phyloP scores from a whole-genome alignment of 2,329 filamentous ascomycete genomes.

The Leptographium radiaticola region DNA sequence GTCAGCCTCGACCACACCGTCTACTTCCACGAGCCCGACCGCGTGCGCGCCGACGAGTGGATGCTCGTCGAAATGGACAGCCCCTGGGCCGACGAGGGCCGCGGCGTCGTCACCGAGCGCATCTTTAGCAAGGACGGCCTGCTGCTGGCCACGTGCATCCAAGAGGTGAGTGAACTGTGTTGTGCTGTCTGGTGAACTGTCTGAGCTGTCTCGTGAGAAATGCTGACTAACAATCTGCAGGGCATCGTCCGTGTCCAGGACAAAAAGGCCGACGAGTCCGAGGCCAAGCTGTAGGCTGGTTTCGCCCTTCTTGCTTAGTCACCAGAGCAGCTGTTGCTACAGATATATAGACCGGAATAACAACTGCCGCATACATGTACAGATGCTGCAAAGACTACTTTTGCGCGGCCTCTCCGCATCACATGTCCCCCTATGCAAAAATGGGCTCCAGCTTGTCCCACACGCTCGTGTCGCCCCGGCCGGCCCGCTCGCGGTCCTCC shows the following conservation, averaged over 20 bases:
- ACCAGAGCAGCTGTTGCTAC: no score
- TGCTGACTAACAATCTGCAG: background rate
- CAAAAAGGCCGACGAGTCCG: background rate
- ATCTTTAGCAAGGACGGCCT: conserved; percentile 60
- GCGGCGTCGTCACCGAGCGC: conserved; percentile 62
- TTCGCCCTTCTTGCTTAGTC: no score
- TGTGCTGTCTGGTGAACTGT: no score
- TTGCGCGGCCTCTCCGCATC: no score
- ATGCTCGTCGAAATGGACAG: conserved; percentile 70
- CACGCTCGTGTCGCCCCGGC: conserved; percentile 39
- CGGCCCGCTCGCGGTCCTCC: conserved; percentile 56
- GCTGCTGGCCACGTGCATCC: conserved; percentile 65
- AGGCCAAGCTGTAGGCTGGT: conserved; percentile 2
- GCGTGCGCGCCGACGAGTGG: conserved; percentile 56
- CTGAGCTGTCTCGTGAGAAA: no score
- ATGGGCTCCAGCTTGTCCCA: conserved; percentile 71
- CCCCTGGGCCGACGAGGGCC: conserved; percentile 66
- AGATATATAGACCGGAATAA: no score
- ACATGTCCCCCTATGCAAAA: conserved; percentile 21
- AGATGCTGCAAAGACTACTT: background rate
- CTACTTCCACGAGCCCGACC: conserved; percentile 50
- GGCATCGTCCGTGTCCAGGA: conserved; percentile 1
- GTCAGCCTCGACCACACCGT: conserved; percentile 67
- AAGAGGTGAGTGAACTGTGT: conserved; percentile 45
- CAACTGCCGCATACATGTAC: background rate